Evolutionary conservation across 2,329 filamentous ascomycete species (phyloP), one percentile per base, ranked within the genome.

Genomic region (Cryphonectria carpinicola): DNA sequence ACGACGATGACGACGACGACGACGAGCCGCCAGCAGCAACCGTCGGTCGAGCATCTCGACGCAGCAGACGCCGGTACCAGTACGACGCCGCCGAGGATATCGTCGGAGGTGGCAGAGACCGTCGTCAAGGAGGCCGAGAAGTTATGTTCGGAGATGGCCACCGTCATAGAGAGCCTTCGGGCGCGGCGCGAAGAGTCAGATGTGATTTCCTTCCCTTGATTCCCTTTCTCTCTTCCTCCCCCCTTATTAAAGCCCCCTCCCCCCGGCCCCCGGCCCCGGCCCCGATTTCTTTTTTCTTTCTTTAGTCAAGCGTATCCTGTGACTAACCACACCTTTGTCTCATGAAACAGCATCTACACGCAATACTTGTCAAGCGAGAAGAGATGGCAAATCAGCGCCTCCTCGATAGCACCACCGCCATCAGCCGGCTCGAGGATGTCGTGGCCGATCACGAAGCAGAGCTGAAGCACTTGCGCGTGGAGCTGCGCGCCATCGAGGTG

Each of bases 401-500:
- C 70, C 82, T 88, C 35, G 86, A 87, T 70, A 82, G 92, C 19
- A 88, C 92, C 75, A 84, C 84, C 52, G 85, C 88, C 60, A 82
- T 92, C 60, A 76, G 82, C 56, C 84, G 89, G 72, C 81, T 92
- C 74, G 88, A 88, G 76, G 81, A 85, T 52, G 86, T 90, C 74
- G 82, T 87, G 35, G 81, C 85, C 65, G 83, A 86, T 74, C 86
- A 86, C 75, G 87, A 90, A 73, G 85, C 88, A 56, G 88, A 91
- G 76, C 83, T 91, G 39, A 84, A 86, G 61, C 88, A 88, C 76
- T 83, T 90, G 58, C 86, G 88, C 70, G 87, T 92, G 72, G 86
- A 88, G 76, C 83, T 90, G 73, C 88, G 89, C 74, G 88, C 86
- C 32, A 85, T 91, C 74, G 88, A 91, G 80, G 85, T 89, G 25